These are phyloP conservation scores for Pittosporum tobira DNA, from an alignment of 129 eudicot species.

Conservation along the genomic window DNA sequence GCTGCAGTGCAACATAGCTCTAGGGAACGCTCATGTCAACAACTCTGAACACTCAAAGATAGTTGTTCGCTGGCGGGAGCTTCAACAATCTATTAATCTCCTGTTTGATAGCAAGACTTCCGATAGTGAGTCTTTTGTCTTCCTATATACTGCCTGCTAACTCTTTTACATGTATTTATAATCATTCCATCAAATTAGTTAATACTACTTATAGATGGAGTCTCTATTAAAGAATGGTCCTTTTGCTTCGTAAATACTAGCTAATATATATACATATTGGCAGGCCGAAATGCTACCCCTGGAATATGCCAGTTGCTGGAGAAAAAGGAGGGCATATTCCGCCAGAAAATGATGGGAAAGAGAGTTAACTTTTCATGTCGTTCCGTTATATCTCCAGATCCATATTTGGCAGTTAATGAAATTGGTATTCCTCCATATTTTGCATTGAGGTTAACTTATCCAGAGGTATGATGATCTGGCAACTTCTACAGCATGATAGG, in stretches of 20 bases:
- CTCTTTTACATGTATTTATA: not conserved
- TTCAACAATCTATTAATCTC: slow-evolving; percentile 76
- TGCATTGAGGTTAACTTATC: slow-evolving; percentile 87
- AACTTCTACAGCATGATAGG: not conserved
- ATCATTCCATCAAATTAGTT: not conserved
- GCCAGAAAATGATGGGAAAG: slow-evolving; percentile 98
- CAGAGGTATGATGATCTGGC: slow-evolving; percentile 61
- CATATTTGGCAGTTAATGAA: slow-evolving; percentile 91
- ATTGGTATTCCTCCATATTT: slow-evolving; percentile 95
- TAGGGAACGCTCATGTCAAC: slow-evolving; percentile 49
- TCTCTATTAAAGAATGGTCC: not conserved
- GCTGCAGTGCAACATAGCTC: slow-evolving; percentile 48
- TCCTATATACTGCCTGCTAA: not conserved
- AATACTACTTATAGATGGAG: not conserved
- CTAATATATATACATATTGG: slow-evolving; percentile 20
- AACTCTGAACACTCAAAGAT: slow-evolving; percentile 41
- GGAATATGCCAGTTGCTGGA: slow-evolving; percentile 92
- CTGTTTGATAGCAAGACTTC: slow-evolving; percentile 73
- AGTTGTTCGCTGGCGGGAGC: slow-evolving; percentile 66
- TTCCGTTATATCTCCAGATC: slow-evolving; percentile 97
- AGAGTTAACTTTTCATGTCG: slow-evolving; percentile 92
- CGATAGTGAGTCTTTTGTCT: slow-evolving; percentile 41
- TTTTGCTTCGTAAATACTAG: not conserved
- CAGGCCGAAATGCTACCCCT: slow-evolving; percentile 43
- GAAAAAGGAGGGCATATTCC: slow-evolving; percentile 95